These are phyloP conservation scores for Ophiosphaerella herpotricha DNA, from an alignment of 2,329 filamentous ascomycete species.

Conservation along the genomic window DNA sequence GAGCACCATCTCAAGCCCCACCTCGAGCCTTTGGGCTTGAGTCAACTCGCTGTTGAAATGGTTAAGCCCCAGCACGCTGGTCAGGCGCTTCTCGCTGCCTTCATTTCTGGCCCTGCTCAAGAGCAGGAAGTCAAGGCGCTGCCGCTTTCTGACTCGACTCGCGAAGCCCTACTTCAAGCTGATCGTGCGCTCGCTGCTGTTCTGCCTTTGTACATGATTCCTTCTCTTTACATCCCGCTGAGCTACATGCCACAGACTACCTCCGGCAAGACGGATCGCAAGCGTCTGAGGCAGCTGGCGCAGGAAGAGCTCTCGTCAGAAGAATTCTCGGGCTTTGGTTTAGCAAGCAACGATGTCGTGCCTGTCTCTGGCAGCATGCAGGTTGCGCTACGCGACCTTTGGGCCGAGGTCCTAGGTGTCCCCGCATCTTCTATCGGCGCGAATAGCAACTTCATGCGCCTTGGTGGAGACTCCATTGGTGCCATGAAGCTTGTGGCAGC, in stretches of 20 bases:
- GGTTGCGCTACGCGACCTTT: constrained; percentile 8
- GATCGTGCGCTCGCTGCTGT: constrained; percentile 14
- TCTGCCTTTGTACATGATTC: constrained; percentile 48
- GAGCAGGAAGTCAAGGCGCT: constrained; percentile 1
- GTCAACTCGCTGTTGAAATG: constrained; percentile 10
- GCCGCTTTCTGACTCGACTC: not conserved
- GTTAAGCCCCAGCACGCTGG: constrained; percentile 17
- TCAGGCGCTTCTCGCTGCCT: constrained; percentile 17
- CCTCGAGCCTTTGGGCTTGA: constrained; percentile 11
- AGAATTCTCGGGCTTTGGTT: too few species aligned
- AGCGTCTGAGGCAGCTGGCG: constrained; percentile 6
- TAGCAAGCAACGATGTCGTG: too few species aligned
- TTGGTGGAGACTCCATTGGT: constrained; percentile 14
- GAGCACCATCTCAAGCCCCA: constrained; percentile 10
- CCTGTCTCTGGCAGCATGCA: too few species aligned
- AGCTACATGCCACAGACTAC: constrained; percentile 42
- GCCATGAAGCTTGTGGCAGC: constrained; percentile 13
- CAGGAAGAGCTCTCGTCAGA: too few species aligned
- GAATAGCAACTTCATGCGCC: constrained; percentile 16
- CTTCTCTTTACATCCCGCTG: constrained; percentile 47
- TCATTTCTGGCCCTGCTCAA: constrained; percentile 11
- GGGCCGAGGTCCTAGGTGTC: constrained; percentile 2
- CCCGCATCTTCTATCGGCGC: constrained; percentile 4
- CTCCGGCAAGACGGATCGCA: constrained; percentile 38
- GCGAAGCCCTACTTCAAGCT: constrained; percentile 9